Base-by-base conservation (phyloP, 495 filamentous ascomycete species). In the Platismatia glauca region DNA sequence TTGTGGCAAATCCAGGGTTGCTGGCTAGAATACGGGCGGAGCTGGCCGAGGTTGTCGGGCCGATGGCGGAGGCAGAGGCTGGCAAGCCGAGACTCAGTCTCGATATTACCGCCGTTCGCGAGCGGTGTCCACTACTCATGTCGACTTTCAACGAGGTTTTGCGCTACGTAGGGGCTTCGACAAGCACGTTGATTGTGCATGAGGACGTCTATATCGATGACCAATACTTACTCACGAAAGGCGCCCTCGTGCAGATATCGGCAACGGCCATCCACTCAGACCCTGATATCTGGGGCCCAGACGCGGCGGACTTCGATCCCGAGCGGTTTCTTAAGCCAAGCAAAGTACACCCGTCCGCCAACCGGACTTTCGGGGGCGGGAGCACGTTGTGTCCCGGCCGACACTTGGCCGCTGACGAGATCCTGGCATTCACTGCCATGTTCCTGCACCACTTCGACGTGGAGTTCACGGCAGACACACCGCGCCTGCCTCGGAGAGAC, bases 261-360 rank as follows among this genome's bases (percentile, higher is more conserved):
- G 29, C 53, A 15, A 56, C 34, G 34, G 53, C 34, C 2, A 22
- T 37, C 29, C 53, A 56, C 53, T 33, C 29, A 6, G 34, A 33
- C 16, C 53, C 24, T 11, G 53, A 56, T 31, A 22, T 56, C 11
- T 56, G 53, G 53, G 53, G 53, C 53, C 29, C 53, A 11, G 22
- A 56, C 24, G 53, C 53, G 4, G 20, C 29, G 29, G 20, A n/a
- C n/a, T 56, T 56, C 24, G n/a, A 56, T 37, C 53, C 53, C 4
- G 29, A 33, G 15, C 16, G 53, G 11, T 56, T 31, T n/a, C 53
- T 56, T 13, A 44, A 22, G 41, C 41, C 41, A 2, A 44, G 18
- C 20, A 44, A 44, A 44, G 41, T 44, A 5, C 41, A 44, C 53
- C 29, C 68, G 18, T 66, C 67, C 22, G 74, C 68, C 4, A 77